Evolutionary conservation across 345 rosid genomes (phyloP).

Genomic region (Jatropha curcas): DNA sequence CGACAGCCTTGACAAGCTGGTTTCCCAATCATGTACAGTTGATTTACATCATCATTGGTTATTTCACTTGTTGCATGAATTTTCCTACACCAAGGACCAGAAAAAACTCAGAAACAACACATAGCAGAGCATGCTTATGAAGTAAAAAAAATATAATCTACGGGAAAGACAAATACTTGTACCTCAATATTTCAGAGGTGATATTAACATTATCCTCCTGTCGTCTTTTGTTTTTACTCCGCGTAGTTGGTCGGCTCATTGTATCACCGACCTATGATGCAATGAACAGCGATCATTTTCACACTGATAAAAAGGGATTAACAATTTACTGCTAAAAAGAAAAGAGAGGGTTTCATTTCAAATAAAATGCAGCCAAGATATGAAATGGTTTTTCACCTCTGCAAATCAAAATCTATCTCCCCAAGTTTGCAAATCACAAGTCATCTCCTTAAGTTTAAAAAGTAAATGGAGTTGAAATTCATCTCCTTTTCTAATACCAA

Average conservation of each 20-base stretch:
- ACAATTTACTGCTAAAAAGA: too few relatives aligned
- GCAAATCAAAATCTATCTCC: too few relatives aligned
- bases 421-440: too few relatives aligned
- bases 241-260: slow-evolving; percentile 75
- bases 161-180: slow-evolving; percentile 1
- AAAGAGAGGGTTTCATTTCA: too few relatives aligned
- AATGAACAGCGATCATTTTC: neutral
- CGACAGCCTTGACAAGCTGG: slow-evolving; percentile 96
- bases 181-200: slow-evolving; percentile 61
- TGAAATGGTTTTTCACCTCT: too few relatives aligned
- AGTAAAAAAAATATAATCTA: slow-evolving; percentile 13
- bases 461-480: too few relatives aligned
- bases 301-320: neutral
- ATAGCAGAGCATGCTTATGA: slow-evolving; percentile 7
- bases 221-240: slow-evolving; percentile 69
- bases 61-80: slow-evolving; percentile 63
- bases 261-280: slow-evolving; percentile 38
- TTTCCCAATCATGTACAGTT: slow-evolving; percentile 68
- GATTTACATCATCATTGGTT: slow-evolving; percentile 60
- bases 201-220: slow-evolving; percentile 45
- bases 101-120: neutral
- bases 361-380: too few relatives aligned
- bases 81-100: slow-evolving; percentile 51
- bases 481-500: too few relatives aligned
- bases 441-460: too few relatives aligned